A percentile compares a stretch with the other conserved stretches of the same genome.
Conservation (phyloP, 2,329 filamentous ascomycete species). For the Exserohilum rostratum region DNA sequence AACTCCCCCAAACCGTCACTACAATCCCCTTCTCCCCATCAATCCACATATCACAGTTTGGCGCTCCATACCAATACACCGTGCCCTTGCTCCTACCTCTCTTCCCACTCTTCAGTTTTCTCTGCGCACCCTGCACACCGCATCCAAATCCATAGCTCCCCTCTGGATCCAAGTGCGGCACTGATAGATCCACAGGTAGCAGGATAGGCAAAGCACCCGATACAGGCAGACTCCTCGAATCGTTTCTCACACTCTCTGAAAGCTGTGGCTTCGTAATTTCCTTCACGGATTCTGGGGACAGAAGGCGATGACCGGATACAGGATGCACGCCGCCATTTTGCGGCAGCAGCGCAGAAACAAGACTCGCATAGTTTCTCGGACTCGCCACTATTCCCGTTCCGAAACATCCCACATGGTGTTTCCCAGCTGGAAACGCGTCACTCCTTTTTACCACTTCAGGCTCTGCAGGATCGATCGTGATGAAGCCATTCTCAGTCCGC, state of each 20-base stretch:
- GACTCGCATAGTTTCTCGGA: slow-evolving; percentile 18
- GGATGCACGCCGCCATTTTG: slow-evolving; percentile 27
- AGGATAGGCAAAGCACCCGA: slow-evolving; percentile 11
- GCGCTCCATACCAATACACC: slow-evolving; percentile 35
- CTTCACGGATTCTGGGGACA: slow-evolving; percentile 11
- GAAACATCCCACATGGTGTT: slow-evolving; percentile 22
- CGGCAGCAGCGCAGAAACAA: slow-evolving; percentile 24
- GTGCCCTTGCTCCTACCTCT: slow-evolving; percentile 28
- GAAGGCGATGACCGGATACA: slow-evolving; percentile 14
- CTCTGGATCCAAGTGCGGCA: slow-evolving; percentile 55
- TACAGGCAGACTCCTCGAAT: slow-evolving; percentile 30
- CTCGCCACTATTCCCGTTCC: slow-evolving; percentile 27
- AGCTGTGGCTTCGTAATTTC: slow-evolving; percentile 24
- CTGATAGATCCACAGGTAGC: slow-evolving; percentile 52
- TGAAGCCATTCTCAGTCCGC: slow-evolving; percentile 53
- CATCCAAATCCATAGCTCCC: slow-evolving; percentile 46
- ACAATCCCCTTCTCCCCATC: slow-evolving; percentile 29
- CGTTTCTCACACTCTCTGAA: slow-evolving; percentile 17
- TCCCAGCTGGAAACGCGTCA: slow-evolving; percentile 22
- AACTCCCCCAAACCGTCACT: slow-evolving; percentile 26
- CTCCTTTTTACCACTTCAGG: slow-evolving; percentile 11
- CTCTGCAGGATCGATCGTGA: slow-evolving; percentile 14
- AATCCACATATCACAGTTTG: slow-evolving; percentile 33
- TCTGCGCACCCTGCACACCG: slow-evolving; percentile 57
- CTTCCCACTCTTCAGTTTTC: slow-evolving; percentile 35